Percentiles rank a stretch among this genome's conserved stretches.
phyloP scores from a whole-genome alignment of 106 monocot species.

The Dendrobium huoshanense region DNA sequence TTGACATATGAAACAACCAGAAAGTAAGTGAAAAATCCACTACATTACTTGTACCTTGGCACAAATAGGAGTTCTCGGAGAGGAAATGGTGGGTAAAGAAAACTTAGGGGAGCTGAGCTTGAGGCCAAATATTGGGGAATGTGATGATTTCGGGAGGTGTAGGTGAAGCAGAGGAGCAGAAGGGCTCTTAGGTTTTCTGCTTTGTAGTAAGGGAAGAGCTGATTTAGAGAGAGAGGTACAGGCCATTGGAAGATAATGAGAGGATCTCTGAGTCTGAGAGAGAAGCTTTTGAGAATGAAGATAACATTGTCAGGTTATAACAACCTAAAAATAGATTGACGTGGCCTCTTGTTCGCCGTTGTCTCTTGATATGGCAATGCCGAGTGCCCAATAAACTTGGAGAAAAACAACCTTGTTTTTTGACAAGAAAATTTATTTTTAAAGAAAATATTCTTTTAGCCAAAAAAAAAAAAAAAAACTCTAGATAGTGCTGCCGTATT shows the following conservation, averaged over 20 bases:
- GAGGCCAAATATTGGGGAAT: slow-evolving; percentile 39
- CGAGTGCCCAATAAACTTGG: not conserved
- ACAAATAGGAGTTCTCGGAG: slow-evolving; percentile 21
- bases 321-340: not conserved
- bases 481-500: too few species aligned
- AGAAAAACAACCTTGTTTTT: not conserved
- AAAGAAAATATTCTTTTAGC: too few species aligned
- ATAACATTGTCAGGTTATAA: not conserved
- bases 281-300: not conserved
- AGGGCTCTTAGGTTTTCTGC: slow-evolving; percentile 21
- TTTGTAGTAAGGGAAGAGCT: slow-evolving; percentile 31
- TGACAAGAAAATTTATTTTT: too few species aligned
- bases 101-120: slow-evolving; percentile 19
- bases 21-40: not conserved
- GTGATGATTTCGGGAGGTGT: slow-evolving; percentile 27
- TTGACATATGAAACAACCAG: not conserved
- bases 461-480: too few species aligned
- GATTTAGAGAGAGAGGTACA: slow-evolving; percentile 37
- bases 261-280: not conserved
- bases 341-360: not conserved
- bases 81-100: not conserved
- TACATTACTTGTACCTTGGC: slow-evolving; percentile 35
- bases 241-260: slow-evolving; percentile 29
- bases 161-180: slow-evolving; percentile 7
- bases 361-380: not conserved